A percentile compares a stretch with the other conserved stretches of the same genome.
These are phyloP conservation scores for Tagetes erecta DNA, from an alignment of 129 eudicot genomes.

Conservation along the genomic window DNA sequence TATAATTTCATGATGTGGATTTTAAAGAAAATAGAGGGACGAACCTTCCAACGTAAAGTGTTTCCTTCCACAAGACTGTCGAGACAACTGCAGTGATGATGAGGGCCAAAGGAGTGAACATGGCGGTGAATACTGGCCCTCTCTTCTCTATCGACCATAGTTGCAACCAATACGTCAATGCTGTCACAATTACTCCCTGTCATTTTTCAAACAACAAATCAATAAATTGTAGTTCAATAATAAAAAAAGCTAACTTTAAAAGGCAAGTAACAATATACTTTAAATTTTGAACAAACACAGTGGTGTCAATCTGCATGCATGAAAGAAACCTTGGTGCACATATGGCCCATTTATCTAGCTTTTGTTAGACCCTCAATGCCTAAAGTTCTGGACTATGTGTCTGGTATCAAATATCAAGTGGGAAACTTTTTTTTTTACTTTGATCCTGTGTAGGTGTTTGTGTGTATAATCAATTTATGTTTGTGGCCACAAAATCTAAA, in stretches of 20 bases:
- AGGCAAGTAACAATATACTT: slow-evolving; percentile 16
- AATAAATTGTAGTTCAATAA: not conserved
- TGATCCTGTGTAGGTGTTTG: not conserved
- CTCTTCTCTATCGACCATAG: slow-evolving; percentile 60
- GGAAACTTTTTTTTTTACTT: slow-evolving; percentile 17
- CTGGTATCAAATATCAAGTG: slow-evolving; percentile 13
- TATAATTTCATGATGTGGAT: not conserved
- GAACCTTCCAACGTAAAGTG: slow-evolving; percentile 54
- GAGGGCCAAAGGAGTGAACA: slow-evolving; percentile 66
- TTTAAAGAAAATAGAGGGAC: not conserved
- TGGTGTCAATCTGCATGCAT: slow-evolving; percentile 33
- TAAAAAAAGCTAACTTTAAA: not conserved
- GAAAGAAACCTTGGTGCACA: slow-evolving; percentile 11
- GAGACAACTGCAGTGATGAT: slow-evolving; percentile 57
- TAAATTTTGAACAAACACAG: slow-evolving; percentile 3
- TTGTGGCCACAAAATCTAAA: slow-evolving; percentile 6
- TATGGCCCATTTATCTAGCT: slow-evolving; percentile 15
- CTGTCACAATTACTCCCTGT: slow-evolving; percentile 66
- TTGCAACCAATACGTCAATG: slow-evolving; percentile 59
- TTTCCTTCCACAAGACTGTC: slow-evolving; percentile 56
- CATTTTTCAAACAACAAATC: not conserved
- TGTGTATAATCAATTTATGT: not conserved
- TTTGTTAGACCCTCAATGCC: slow-evolving; percentile 17
- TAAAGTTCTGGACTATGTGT: slow-evolving; percentile 21
- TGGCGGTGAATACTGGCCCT: slow-evolving; percentile 65